Evolutionary conservation across 2,329 filamentous ascomycete genomes (phyloP).

Genomic region (Colletotrichum paranaense): DNA sequence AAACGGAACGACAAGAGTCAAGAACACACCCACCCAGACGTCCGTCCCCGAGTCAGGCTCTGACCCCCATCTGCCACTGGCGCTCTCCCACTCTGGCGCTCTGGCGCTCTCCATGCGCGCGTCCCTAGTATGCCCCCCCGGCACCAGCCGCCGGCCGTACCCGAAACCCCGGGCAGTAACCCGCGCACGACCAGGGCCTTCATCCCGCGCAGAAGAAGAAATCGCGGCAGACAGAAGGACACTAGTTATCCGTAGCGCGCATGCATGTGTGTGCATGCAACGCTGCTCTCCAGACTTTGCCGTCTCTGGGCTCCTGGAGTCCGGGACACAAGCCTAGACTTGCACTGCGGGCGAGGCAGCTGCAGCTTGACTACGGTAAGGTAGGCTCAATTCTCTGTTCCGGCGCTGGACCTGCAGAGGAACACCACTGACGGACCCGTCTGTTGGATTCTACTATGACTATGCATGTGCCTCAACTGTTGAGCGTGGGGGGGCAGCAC

Average conservation of each 20-base stretch:
- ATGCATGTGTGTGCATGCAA: conserved; percentile 10
- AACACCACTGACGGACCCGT: not conserved
- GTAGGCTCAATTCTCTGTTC: not conserved
- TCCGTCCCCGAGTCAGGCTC: not conserved
- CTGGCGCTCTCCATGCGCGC: too few species aligned
- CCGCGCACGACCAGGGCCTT: not conserved
- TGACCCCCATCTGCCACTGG: not conserved
- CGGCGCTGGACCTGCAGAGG: not conserved
- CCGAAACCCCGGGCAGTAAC: not conserved
- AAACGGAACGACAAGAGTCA: not conserved
- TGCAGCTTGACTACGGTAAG: not conserved
- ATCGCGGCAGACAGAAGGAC: not conserved
- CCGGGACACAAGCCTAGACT: not conserved
- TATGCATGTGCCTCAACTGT: not conserved
- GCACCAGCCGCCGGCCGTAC: conserved; percentile 2
- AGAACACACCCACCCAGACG: not conserved
- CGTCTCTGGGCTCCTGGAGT: not conserved
- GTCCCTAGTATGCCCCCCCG: not conserved
- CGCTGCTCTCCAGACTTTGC: not conserved
- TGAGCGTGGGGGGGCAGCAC: not conserved
- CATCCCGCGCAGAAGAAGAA: not conserved
- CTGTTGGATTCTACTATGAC: not conserved
- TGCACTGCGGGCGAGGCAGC: not conserved
- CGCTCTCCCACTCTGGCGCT: too few species aligned
- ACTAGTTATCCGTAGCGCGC: not conserved